These are phyloP conservation scores for Fusarium fujikuroi DNA, from an alignment of 2,329 filamentous ascomycete species.

Conservation along the genomic window DNA sequence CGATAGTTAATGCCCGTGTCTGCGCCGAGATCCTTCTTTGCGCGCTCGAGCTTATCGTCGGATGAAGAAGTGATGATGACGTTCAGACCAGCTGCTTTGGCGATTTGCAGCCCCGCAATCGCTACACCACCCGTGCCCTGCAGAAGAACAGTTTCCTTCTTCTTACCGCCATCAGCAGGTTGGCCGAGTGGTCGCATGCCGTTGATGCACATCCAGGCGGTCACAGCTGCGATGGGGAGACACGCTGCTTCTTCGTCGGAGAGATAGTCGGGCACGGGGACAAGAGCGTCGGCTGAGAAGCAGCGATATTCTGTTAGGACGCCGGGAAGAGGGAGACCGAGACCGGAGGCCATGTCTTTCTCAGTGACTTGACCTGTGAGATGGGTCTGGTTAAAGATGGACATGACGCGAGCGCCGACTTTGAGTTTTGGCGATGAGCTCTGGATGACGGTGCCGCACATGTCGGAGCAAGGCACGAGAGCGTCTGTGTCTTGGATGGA, in stretches of 20 bases:
- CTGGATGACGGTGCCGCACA: conserved; percentile 69
- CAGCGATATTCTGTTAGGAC: conserved; percentile 69
- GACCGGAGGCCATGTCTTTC: conserved; percentile 63
- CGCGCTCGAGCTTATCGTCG: conserved; percentile 60
- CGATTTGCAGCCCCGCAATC: conserved; percentile 63
- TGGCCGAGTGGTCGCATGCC: conserved; percentile 65
- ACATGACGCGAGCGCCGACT: conserved; percentile 72
- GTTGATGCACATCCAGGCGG: conserved; percentile 74
- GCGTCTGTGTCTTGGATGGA: conserved; percentile 53
- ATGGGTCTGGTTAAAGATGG: conserved; percentile 69
- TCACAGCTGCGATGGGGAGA: conserved; percentile 70
- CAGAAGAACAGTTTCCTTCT: conserved; percentile 55
- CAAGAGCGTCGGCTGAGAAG: conserved; percentile 66
- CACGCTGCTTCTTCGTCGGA: conserved; percentile 68
- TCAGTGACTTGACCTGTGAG: conserved; percentile 68
- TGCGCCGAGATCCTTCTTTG: conserved; percentile 59
- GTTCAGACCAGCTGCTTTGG: conserved; percentile 61
- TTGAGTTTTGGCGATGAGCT: conserved; percentile 57
- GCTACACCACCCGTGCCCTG: conserved; percentile 67
- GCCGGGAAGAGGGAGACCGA: conserved; percentile 70
- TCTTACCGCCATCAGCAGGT: conserved; percentile 44
- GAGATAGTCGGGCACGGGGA: conserved; percentile 66
- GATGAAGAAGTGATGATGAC: conserved; percentile 66
- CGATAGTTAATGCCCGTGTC: conserved; percentile 65
- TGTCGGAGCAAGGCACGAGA: conserved; percentile 75